Conservation (phyloP, 305 asterid species). For the Andrographis paniculata region DNA sequence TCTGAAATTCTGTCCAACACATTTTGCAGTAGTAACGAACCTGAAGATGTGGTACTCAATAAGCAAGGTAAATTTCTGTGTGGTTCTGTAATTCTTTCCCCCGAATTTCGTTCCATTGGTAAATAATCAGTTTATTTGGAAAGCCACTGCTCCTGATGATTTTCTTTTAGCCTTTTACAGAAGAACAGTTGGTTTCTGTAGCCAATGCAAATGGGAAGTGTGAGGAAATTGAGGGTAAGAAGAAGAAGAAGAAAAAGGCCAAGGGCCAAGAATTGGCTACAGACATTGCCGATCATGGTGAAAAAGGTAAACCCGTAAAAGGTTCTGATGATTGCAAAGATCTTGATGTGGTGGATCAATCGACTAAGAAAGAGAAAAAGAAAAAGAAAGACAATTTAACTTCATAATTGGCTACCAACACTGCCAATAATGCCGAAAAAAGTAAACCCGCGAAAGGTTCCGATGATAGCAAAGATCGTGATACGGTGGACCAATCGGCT, state of each 20-base stretch:
- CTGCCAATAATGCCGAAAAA: conserved; percentile 6
- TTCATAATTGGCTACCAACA: conserved; percentile 17
- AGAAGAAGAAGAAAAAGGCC: conserved; percentile 45
- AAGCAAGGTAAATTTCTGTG: no score
- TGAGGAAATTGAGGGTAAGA: conserved; percentile 31
- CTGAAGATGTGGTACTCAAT: no score
- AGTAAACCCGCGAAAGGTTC: conserved; percentile 13
- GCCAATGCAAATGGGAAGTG: conserved; percentile 22
- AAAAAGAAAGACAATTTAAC: conserved; percentile 33
- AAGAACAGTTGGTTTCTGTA: conserved; percentile 11
- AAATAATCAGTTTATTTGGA: background rate
- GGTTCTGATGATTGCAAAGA: background rate
- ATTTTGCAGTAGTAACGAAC: no score
- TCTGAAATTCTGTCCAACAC: no score
- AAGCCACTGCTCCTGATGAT: background rate
- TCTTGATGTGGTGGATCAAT: conserved; percentile 24
- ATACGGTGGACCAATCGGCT: conserved; percentile 23
- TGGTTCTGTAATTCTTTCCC: background rate
- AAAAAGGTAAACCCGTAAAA: background rate
- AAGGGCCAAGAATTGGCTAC: conserved; percentile 22
- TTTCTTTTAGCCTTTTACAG: conserved; percentile 21
- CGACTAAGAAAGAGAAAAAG: no score
- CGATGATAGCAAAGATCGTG: conserved; percentile 19
- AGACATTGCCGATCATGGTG: background rate
- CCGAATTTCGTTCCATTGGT: background rate